A percentile compares a stretch with the other conserved stretches of the same genome.
phyloP scores from a whole-genome alignment of 805 yeast genomes.

The Zygosaccharomyces bisporus region DNA sequence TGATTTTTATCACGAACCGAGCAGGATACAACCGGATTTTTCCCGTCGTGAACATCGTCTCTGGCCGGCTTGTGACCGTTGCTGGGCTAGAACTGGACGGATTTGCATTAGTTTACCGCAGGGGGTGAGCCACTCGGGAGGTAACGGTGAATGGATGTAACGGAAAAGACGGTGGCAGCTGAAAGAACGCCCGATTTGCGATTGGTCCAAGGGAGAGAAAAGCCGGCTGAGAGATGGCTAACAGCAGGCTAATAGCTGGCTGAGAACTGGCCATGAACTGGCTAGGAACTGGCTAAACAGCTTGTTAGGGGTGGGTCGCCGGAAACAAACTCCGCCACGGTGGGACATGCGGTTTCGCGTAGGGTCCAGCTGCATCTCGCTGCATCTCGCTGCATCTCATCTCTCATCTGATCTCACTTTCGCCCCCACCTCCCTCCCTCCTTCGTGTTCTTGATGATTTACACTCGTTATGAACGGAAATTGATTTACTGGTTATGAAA shows the following conservation, averaged over 20 bases:
- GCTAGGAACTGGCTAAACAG: not conserved
- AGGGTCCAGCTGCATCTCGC: not conserved
- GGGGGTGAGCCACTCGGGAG: not conserved
- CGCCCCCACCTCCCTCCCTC: no score
- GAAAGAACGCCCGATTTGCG: not conserved
- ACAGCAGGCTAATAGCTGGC: no score
- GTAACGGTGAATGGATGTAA: not conserved
- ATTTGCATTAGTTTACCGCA: not conserved
- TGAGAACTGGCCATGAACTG: not conserved
- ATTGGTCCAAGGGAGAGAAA: not conserved
- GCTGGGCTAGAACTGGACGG: constrained; percentile 3
- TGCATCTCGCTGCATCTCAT: no score
- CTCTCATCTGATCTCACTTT: not conserved
- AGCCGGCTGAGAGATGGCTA: no score
- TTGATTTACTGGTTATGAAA: not conserved
- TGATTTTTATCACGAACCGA: constrained; percentile 7
- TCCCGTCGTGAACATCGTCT: not conserved
- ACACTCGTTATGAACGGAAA: not conserved
- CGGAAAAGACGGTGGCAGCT: not conserved
- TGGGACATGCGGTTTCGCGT: not conserved
- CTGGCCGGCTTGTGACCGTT: not conserved
- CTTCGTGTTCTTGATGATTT: no score
- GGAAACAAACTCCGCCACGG: not conserved
- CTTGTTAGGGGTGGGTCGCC: not conserved
- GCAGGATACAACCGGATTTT: not conserved